These are phyloP conservation scores for Lentinula boryana DNA, from an alignment of 768 basidiomycete species.

Conservation along the genomic window DNA sequence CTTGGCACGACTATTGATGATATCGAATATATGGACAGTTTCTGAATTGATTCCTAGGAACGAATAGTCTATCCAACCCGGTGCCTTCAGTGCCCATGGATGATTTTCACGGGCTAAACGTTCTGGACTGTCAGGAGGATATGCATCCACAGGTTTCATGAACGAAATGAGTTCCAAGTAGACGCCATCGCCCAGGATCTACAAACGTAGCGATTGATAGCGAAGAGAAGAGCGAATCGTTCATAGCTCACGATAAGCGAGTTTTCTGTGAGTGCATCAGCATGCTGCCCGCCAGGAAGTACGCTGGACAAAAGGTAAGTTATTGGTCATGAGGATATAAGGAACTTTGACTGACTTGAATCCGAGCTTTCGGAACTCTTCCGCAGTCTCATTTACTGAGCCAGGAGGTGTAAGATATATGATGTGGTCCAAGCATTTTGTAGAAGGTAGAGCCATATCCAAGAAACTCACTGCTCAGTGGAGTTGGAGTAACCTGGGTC, in stretches of 20 bases:
- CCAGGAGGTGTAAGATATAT: conserved; percentile 68
- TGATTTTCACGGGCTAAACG: conserved; percentile 36
- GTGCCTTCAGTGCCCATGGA: conserved; percentile 46
- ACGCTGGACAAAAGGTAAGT: conserved; percentile 36
- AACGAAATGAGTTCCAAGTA: conserved; percentile 73
- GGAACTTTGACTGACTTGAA: conserved; percentile 45
- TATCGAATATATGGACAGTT: conserved; percentile 34
- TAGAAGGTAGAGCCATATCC: neutral
- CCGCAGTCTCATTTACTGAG: conserved; percentile 39
- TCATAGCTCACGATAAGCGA: conserved; percentile 44
- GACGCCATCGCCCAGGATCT: conserved; percentile 50
- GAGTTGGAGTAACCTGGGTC: too few relatives aligned
- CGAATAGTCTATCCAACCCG: conserved; percentile 67
- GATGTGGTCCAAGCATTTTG: conserved; percentile 51
- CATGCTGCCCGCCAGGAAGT: conserved; percentile 59
- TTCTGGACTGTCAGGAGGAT: conserved; percentile 44
- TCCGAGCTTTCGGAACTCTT: conserved; percentile 53
- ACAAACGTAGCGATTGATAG: neutral
- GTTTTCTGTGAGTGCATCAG: conserved; percentile 58
- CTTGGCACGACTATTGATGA: conserved; percentile 49
- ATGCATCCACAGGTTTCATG: conserved; percentile 45
- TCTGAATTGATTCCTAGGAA: conserved; percentile 48
- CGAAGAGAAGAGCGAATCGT: conserved; percentile 10
- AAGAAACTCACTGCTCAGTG: neutral
- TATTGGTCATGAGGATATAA: neutral